Evolutionary conservation across 805 yeast species (phyloP).

Genomic region (Candida schatavii): DNA sequence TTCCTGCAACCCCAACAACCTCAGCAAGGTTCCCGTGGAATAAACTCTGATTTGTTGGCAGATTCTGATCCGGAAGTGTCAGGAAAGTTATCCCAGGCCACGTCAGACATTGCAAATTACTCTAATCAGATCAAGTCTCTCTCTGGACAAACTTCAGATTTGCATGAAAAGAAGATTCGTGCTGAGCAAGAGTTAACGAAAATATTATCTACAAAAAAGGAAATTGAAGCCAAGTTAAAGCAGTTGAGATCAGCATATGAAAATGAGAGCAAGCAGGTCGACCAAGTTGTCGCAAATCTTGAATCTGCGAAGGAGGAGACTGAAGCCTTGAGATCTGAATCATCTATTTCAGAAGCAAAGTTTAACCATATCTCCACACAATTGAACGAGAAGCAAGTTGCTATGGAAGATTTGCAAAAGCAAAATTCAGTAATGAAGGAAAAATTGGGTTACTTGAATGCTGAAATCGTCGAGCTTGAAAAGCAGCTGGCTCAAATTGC

Average conservation of each 20-base stretch:
- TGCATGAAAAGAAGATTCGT: slow-evolving; percentile 66
- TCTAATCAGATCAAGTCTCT: slow-evolving; percentile 82
- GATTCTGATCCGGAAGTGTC: slow-evolving; percentile 52
- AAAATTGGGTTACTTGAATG: slow-evolving; percentile 61
- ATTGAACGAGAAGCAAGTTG: slow-evolving; percentile 56
- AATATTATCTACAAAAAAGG: slow-evolving; percentile 62
- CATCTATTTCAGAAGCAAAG: slow-evolving; percentile 75
- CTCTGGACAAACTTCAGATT: slow-evolving; percentile 66
- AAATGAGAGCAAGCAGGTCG: slow-evolving; percentile 72
- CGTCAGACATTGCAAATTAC: slow-evolving; percentile 81
- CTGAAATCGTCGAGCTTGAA: slow-evolving; percentile 60
- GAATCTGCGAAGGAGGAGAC: slow-evolving; percentile 61
- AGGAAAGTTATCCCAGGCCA: slow-evolving; percentile 69
- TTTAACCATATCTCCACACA: slow-evolving; percentile 67
- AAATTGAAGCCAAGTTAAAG: slow-evolving; percentile 68
- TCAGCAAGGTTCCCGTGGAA: slow-evolving; percentile 1
- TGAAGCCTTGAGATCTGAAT: slow-evolving; percentile 66
- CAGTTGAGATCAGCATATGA: slow-evolving; percentile 71
- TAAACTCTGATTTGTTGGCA: slow-evolving; percentile 51
- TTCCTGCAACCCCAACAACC: slow-evolving; percentile 3
- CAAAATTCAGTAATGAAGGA: slow-evolving; percentile 66
- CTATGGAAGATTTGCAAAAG: slow-evolving; percentile 65
- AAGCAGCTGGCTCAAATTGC: slow-evolving; percentile 51
- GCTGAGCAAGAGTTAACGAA: slow-evolving; percentile 78
- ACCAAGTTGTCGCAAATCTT: slow-evolving; percentile 64